Percentiles rank a stretch among this genome's conserved stretches.
These are phyloP conservation scores for Pichia nakasei DNA, from an alignment of 805 yeast species.

Conservation along the genomic window DNA sequence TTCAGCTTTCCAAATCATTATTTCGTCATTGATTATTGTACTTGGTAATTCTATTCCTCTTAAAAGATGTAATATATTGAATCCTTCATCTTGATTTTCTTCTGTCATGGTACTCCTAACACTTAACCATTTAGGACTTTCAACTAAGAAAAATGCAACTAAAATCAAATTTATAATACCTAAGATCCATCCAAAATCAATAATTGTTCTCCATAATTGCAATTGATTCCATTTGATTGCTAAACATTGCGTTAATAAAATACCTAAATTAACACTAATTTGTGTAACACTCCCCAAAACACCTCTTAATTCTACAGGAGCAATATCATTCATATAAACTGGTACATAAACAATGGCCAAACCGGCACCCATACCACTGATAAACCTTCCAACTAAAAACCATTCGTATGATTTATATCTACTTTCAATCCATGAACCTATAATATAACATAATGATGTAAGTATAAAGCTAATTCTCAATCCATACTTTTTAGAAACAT, in stretches of 20 bases:
- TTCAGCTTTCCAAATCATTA: slow-evolving; percentile 25
- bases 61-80: slow-evolving; percentile 30
- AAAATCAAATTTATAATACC: slow-evolving; percentile 41
- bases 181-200: slow-evolving; percentile 51
- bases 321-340: slow-evolving; percentile 66
- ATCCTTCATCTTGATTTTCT: slow-evolving; percentile 27
- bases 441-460: slow-evolving; percentile 41
- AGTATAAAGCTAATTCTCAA: slow-evolving; percentile 44
- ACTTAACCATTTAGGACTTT: slow-evolving; percentile 78
- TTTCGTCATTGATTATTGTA: slow-evolving; percentile 15
- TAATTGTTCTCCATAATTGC: slow-evolving; percentile 62
- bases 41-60: slow-evolving; percentile 13
- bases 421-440: slow-evolving; percentile 60
- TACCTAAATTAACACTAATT: slow-evolving; percentile 78
- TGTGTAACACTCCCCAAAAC: slow-evolving; percentile 85
- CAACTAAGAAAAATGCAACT: slow-evolving; percentile 40
- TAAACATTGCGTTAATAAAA: slow-evolving; percentile 65
- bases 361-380: slow-evolving; percentile 86
- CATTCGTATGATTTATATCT: slow-evolving; percentile 32
- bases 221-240: slow-evolving; percentile 63
- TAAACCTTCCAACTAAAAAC: slow-evolving; percentile 59
- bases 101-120: slow-evolving; percentile 28
- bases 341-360: slow-evolving; percentile 80
- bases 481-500: slow-evolving; percentile 57
- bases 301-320: slow-evolving; percentile 65